Conservation (phyloP, 352 stramenopile species). For the Phytopythium delawarense region DNA sequence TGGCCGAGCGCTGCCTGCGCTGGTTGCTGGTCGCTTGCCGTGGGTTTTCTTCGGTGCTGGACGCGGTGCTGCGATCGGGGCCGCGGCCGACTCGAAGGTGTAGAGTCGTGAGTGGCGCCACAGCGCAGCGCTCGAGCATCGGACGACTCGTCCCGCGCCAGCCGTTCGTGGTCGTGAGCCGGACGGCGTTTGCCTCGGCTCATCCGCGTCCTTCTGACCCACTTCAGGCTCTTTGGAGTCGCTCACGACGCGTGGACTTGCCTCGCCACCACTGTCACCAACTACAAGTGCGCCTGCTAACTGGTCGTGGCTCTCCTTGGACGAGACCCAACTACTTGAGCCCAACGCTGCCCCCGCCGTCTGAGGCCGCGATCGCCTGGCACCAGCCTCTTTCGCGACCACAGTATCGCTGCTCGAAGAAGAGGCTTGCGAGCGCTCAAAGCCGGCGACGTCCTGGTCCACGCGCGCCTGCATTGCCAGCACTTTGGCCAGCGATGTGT, state of each 20-base stretch:
- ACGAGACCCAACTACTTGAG: neutral
- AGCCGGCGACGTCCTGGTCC: neutral
- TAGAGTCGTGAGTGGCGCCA: conserved; percentile 2
- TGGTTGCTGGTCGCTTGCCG: neutral
- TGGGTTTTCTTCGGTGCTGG: neutral
- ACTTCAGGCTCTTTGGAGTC: neutral
- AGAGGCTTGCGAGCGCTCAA: neutral
- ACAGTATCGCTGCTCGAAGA: too few species aligned
- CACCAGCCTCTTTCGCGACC: neutral
- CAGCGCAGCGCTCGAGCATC: conserved; percentile 9
- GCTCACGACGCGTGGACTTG: neutral
- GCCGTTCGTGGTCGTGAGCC: neutral
- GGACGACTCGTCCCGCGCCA: neutral
- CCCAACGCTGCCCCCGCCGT: neutral
- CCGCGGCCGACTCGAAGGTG: neutral
- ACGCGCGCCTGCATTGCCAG: conserved; percentile 1
- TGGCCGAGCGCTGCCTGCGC: neutral
- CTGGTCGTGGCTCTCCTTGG: neutral
- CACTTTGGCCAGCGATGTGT: conserved; percentile 5
- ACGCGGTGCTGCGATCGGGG: neutral
- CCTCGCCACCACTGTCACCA: neutral
- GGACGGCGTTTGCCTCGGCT: neutral
- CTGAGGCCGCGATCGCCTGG: neutral
- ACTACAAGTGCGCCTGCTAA: neutral
- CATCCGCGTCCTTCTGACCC: neutral